Evolutionary conservation across 192 early-diverging fungal species (phyloP), one percentile per base, ranked within the genome.

Genomic region (Chytriomyces confervae): DNA sequence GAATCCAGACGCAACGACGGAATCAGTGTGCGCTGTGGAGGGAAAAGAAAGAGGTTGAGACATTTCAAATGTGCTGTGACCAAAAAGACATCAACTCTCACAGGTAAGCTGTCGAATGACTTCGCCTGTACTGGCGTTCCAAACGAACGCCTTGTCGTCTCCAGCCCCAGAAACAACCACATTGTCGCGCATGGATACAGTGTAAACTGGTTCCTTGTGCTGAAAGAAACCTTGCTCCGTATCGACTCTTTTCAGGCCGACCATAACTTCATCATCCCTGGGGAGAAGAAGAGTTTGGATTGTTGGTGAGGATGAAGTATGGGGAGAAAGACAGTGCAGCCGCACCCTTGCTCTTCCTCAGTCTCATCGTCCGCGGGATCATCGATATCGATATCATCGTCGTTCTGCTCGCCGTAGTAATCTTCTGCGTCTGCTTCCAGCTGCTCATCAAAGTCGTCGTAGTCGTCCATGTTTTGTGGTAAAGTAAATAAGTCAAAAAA

Each of bases 191-290:
- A 97, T 81, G 27, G 91, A 91, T 11, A 97, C 84, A 48, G 92
- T 80, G 81, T 94, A 98, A 20, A 99, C 95, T 0, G 96, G 91
- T 69, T 96, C 90, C 82, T 92, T 89, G 83, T 98, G 96, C 24
- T 84, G 87, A 71, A 97, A 95, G 82, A 98, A 97, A 9, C 94
- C 95, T 81, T 94, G 93, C 7, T 94, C 85, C n/a, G 95, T 95
- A 76, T 98, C 94, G 80, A 95, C 94, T 45, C 74, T 36, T n/a
- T 44, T 27, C 36, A 76, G 64, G 1, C 74, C 74, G 8, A 66
- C 13, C 20, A 90, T 81, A 27, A 92, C 76, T 16, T 74, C 72
- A 62, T 62, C 68, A 43, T 83, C 69, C 24, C 64, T 71, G 57
- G 72, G 18, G 7, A 18, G 36, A 36, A 36, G 36, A 36, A 36